Evolutionary conservation across 805 yeast genomes (phyloP).

Genomic region (Teunomyces aglyptinius): DNA sequence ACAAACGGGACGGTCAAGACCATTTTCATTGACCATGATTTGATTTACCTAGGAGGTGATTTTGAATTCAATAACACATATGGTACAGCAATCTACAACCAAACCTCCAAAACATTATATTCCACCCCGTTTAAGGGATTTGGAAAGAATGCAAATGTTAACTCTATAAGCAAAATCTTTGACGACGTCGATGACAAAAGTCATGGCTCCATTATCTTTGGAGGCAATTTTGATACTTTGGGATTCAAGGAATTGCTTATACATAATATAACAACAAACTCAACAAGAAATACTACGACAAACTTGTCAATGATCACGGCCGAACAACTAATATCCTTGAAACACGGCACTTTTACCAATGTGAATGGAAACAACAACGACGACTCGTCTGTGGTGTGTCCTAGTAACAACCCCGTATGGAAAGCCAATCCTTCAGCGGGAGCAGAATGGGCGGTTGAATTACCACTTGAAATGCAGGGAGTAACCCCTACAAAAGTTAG

Average conservation of each 20-base stretch:
- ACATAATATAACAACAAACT: conserved; percentile 32
- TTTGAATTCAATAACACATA: conserved; percentile 51
- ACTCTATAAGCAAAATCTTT: conserved; percentile 54
- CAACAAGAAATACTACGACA: conserved; percentile 28
- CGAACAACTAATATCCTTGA: conserved; percentile 61
- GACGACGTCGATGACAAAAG: conserved; percentile 28
- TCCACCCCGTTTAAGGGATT: conserved; percentile 77
- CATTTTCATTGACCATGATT: conserved; percentile 38
- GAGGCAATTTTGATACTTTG: conserved; percentile 69
- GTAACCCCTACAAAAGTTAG: conserved; percentile 70
- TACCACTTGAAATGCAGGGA: conserved; percentile 50
- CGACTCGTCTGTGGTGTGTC: conserved; percentile 50
- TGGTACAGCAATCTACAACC: conserved; percentile 67
- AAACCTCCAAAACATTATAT: conserved; percentile 35
- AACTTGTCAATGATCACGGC: conserved; percentile 44
- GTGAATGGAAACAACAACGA: conserved; percentile 39
- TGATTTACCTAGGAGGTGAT: conserved; percentile 80
- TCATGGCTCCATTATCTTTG: conserved; percentile 62
- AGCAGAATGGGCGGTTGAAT: conserved; percentile 64
- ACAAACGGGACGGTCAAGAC: conserved; percentile 33
- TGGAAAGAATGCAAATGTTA: conserved; percentile 54
- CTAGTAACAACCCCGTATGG: conserved; percentile 56
- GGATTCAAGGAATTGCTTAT: conserved; percentile 48
- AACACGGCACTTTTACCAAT: conserved; percentile 52
- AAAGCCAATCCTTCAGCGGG: conserved; percentile 40